These are phyloP conservation scores for Willaertia magna DNA, from an alignment of 208 protist genomes.

Conservation along the genomic window DNA sequence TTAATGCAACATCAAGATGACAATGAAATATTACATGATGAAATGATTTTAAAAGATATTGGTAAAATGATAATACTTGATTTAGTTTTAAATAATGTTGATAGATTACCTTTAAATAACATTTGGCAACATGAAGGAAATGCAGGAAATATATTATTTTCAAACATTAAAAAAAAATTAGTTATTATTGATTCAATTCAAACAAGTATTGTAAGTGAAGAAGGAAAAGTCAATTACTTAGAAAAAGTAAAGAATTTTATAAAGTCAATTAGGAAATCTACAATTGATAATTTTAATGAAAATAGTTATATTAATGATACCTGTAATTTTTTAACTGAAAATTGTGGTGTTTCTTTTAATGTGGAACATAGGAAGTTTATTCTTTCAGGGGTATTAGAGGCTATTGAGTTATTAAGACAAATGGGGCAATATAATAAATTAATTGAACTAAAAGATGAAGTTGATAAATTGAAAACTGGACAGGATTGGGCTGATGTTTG, in stretches of 20 bases:
- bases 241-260: background rate
- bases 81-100: background rate
- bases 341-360: background rate
- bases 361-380: background rate
- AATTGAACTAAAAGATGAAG: background rate
- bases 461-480: background rate
- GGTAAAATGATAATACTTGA: background rate
- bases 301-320: background rate
- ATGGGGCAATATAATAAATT: background rate
- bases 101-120: background rate
- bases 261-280: background rate
- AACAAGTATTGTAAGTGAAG: background rate
- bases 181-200: background rate
- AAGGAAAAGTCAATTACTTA: background rate
- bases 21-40: background rate
- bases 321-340: background rate
- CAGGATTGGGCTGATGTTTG: background rate
- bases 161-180: background rate
- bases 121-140: background rate
- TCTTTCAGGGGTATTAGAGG: background rate
- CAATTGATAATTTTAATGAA: no score
- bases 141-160: background rate
- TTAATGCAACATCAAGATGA: background rate
- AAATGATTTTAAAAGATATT: background rate
- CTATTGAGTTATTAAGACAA: background rate